Conservation (phyloP, 345 rosid genomes). For the Moricandia moricandioides region DNA sequence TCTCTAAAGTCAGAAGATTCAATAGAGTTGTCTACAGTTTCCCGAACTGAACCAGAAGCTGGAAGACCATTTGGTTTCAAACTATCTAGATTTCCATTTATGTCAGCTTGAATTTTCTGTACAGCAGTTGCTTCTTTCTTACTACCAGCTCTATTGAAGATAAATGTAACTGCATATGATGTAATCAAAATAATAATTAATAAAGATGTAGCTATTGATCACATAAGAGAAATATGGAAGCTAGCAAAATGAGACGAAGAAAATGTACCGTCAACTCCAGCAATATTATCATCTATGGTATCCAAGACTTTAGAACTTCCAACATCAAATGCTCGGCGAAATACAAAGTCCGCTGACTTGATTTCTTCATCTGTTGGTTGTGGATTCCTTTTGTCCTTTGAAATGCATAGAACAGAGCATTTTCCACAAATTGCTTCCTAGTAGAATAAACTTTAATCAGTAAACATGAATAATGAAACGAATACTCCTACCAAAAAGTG, state of each 20-base stretch:
- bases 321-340: constrained; percentile 78
- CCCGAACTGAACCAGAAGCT: constrained; percentile 27
- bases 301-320: constrained; percentile 38
- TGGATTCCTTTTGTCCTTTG: constrained; percentile 69
- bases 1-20: constrained; percentile 23
- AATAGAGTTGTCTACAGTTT: background rate
- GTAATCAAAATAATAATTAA: constrained; percentile 1
- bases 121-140: constrained; percentile 29
- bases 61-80: constrained; percentile 20
- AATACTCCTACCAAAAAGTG: background rate
- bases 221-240: constrained; percentile 14
- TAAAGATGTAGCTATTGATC: constrained; percentile 1
- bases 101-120: constrained; percentile 28
- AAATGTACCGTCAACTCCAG: constrained; percentile 62
- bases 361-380: constrained; percentile 58
- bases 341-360: constrained; percentile 60
- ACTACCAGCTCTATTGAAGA: constrained; percentile 50
- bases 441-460: constrained; percentile 19
- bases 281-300: constrained; percentile 59
- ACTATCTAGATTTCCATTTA: constrained; percentile 1
- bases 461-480: background rate
- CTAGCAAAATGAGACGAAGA: constrained; percentile 2
- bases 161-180: constrained; percentile 54
- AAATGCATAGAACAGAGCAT: constrained; percentile 75
- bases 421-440: constrained; percentile 92